These are phyloP conservation scores for Hanseniaspora sp. DNA, from an alignment of 1,139 yeast species.

Conservation along the genomic window DNA sequence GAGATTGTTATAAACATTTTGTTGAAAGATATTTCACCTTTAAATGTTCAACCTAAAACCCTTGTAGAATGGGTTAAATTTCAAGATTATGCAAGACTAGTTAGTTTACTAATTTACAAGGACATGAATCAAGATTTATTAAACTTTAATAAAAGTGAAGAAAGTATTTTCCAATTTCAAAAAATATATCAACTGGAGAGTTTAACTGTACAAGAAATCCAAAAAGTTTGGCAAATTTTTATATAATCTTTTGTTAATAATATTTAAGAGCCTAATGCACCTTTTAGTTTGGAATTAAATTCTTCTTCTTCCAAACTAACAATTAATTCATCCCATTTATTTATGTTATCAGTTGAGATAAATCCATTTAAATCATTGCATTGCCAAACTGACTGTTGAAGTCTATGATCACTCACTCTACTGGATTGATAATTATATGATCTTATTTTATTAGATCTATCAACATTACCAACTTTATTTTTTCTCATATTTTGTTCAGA, in stretches of 20 bases:
- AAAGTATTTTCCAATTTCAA: background rate
- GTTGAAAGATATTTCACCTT: background rate
- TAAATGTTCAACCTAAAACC: background rate
- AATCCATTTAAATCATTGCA: constrained; percentile 10
- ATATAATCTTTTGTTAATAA: background rate
- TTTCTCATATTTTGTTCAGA: constrained; percentile 60
- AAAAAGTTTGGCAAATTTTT: constrained; percentile 1
- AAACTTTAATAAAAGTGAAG: background rate
- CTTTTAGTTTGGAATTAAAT: constrained; percentile 29
- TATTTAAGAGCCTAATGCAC: background rate
- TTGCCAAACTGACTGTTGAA: constrained; percentile 10
- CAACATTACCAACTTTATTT: constrained; percentile 79
- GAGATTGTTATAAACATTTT: background rate
- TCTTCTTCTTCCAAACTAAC: constrained; percentile 43
- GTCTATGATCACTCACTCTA: constrained; percentile 81
- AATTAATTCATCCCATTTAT: constrained; percentile 49
- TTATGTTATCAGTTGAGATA: constrained; percentile 7
- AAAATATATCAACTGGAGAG: background rate
- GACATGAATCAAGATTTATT: background rate
- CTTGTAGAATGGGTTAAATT: background rate
- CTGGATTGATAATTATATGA: constrained; percentile 91
- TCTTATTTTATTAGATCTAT: constrained; percentile 83
- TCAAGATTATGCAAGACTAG: background rate
- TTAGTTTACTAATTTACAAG: constrained; percentile 3
- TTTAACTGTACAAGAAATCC: constrained; percentile 3